These are phyloP conservation scores for Macrolepiota fuliginosa DNA, from an alignment of 768 basidiomycete genomes.

Conservation along the genomic window DNA sequence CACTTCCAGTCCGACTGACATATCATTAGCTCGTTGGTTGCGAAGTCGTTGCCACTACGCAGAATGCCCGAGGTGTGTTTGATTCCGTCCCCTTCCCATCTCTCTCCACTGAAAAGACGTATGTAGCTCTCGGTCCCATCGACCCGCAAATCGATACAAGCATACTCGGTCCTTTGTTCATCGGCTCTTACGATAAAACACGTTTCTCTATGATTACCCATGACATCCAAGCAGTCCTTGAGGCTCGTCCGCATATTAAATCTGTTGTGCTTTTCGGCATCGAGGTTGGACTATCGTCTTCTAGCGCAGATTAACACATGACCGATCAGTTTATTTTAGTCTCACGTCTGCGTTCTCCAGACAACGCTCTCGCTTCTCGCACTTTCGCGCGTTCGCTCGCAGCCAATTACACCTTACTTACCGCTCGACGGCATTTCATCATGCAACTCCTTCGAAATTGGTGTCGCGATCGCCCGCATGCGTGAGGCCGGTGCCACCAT, in stretches of 20 bases:
- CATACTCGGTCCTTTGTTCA: conserved; percentile 52
- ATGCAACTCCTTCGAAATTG: conserved; percentile 76
- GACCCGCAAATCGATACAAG: conserved; percentile 57
- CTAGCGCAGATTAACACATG: neutral
- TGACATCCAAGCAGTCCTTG: conserved; percentile 55
- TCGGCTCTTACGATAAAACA: conserved; percentile 71
- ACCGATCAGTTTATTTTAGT: conserved; percentile 38
- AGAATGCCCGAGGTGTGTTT: conserved; percentile 70
- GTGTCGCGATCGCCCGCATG: conserved; percentile 67
- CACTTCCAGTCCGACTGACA: neutral
- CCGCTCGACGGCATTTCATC: conserved; percentile 83
- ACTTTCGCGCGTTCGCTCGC: conserved; percentile 23
- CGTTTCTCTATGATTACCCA: conserved; percentile 85
- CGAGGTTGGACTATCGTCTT: conserved; percentile 52
- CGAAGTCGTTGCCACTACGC: conserved; percentile 80
- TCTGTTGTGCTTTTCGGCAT: conserved; percentile 83
- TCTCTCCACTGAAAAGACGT: neutral
- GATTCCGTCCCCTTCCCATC: neutral
- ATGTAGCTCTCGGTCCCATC: conserved; percentile 64
- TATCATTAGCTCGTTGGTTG: conserved; percentile 53
- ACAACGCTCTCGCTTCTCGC: conserved; percentile 68
- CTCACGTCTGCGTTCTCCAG: conserved; percentile 89
- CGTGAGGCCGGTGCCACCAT: conserved; percentile 73
- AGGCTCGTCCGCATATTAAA: conserved; percentile 42
- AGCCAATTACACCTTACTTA: conserved; percentile 44